Evolutionary conservation across 208 protist species (phyloP), one percentile per base, ranked within the genome.

Genomic region (Porcisia deanei): DNA sequence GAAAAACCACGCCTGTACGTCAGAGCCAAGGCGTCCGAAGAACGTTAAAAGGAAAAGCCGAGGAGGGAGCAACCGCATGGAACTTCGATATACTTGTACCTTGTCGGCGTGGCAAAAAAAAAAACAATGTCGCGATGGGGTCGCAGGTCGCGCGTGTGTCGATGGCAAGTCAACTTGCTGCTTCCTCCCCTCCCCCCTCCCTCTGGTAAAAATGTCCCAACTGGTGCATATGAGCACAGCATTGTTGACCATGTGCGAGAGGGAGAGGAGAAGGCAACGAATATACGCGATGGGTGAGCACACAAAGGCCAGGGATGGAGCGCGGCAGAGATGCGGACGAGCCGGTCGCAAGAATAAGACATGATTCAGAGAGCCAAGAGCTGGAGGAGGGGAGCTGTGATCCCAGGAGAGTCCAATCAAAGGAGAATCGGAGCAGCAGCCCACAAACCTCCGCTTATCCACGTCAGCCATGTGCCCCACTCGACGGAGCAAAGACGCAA

Each of bases 171-270:
- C 5, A 49, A 67, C 37, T 34, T 12, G 7, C 14, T 9, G 63
- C 6, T 43, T 52, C 60, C 22, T 61, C 30, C 30, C 30, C 30
- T 30, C 63, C 63, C 52, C 39, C 39, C 43, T 57, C 47, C 10
- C 10, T 52, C 47, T 52, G 47, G 47, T 1, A 12, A 52, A 30
- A 12, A 52, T 52, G 47, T 52, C 18, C 63, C 41, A 18, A 65
- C 63, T 47, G 16, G 20, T 52, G 63, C 41, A 49, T n/a, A 61
- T 41, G 66, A 25, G 34, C 66, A 41, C 66, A 71, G 55, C 12
- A 58, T 41, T 12, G 30, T 39, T 18, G 7, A 71, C 55, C 1
- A 2, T 22, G 41, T 47, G 63, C 16, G 34, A 65, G 47, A 43
- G 25, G 54, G 53, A 18, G 8, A n/a, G 39, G 20, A 54, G 43